Conservation (phyloP, 2,329 filamentous ascomycete species). For the Fusarium sp. region DNA sequence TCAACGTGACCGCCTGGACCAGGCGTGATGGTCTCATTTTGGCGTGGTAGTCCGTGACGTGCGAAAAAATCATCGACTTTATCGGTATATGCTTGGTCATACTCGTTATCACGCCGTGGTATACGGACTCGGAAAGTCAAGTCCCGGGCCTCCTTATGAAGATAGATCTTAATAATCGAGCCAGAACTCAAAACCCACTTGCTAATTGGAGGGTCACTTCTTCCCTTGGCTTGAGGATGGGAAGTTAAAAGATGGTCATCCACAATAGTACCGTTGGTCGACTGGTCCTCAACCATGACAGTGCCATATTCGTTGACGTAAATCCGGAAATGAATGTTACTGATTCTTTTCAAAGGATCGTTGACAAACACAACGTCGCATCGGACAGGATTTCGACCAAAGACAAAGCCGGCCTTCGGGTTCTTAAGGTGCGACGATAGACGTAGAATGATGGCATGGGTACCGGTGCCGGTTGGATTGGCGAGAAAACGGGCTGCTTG, state of each 20-base stretch:
- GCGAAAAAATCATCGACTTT: constrained; percentile 77
- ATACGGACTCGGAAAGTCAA: constrained; percentile 88
- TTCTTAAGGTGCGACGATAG: constrained; percentile 80
- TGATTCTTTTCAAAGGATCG: constrained; percentile 79
- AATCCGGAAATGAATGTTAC: constrained; percentile 96
- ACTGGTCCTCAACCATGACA: constrained; percentile 92
- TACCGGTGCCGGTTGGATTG: constrained; percentile 61
- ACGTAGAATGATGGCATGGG: constrained; percentile 80
- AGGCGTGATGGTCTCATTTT: constrained; percentile 60
- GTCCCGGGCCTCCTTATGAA: constrained; percentile 65
- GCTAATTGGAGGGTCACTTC: constrained; percentile 50
- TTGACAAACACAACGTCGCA: constrained; percentile 79
- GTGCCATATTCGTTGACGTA: constrained; percentile 87
- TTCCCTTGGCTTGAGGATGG: constrained; percentile 52
- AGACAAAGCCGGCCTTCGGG: constrained; percentile 79
- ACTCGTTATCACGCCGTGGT: constrained; percentile 76
- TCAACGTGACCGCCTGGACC: constrained; percentile 61
- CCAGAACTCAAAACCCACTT: constrained; percentile 76
- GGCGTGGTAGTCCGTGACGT: constrained; percentile 49
- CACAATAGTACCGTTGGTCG: constrained; percentile 95
- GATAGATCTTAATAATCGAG: constrained; percentile 76
- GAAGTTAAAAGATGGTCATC: constrained; percentile 74
- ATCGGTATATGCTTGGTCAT: constrained; percentile 72
- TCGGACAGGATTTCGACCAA: constrained; percentile 78
- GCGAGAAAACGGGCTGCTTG: constrained; percentile 59